Evolutionary conservation across 345 rosid species (phyloP).

Genomic region (Diplotaxis tenuifolia): DNA sequence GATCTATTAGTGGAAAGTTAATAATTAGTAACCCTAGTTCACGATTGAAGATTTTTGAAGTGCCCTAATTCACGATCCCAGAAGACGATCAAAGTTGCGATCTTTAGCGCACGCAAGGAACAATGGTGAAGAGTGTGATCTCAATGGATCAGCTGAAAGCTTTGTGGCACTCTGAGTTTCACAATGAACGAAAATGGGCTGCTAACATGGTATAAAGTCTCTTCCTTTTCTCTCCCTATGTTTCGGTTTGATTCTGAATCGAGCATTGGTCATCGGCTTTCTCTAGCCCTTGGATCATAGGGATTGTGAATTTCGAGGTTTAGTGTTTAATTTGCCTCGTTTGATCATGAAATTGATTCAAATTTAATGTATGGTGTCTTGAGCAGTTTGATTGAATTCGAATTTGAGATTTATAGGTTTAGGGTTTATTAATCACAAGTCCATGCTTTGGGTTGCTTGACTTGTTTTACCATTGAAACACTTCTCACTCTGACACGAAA

Average conservation of each 20-base stretch:
- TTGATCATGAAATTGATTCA: neutral
- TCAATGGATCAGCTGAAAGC: slow-evolving; percentile 58
- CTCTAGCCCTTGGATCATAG: neutral
- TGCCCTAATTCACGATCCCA: neutral
- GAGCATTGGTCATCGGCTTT: neutral
- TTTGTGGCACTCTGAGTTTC: slow-evolving; percentile 58
- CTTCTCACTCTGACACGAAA: neutral
- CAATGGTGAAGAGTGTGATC: slow-evolving; percentile 50
- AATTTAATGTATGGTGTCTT: neutral
- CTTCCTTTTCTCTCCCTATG: neutral
- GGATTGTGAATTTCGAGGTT: too few relatives aligned
- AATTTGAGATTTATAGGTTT: neutral
- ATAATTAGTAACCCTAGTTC: neutral
- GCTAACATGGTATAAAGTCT: slow-evolving; percentile 50
- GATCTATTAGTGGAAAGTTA: neutral
- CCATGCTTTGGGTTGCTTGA: neutral
- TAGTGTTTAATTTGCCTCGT: neutral
- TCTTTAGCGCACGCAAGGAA: neutral
- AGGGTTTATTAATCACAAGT: slow-evolving; percentile 5
- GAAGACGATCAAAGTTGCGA: slow-evolving; percentile 12
- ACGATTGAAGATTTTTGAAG: neutral
- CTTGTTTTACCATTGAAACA: neutral
- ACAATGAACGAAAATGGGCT: slow-evolving; percentile 76
- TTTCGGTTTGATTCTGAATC: slow-evolving; percentile 1
- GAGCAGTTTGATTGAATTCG: neutral